Evolutionary conservation across 192 early-diverging fungal species (phyloP), one percentile per base, ranked within the genome.

Genomic region (Mortierella claussenii): DNA sequence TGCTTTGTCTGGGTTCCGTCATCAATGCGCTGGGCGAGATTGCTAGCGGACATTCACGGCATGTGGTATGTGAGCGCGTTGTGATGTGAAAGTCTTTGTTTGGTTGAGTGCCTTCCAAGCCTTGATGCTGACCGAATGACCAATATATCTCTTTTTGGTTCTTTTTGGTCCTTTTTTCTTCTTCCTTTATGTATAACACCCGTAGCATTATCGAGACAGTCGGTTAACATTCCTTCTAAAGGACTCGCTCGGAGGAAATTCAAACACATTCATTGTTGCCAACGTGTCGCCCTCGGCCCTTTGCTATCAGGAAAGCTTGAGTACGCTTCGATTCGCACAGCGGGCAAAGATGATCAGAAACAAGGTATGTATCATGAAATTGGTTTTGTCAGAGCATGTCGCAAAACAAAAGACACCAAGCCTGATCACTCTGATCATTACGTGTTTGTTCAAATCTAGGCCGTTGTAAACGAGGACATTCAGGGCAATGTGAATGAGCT

Each of bases 21-120:
- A 94, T 96, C 69, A 91, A 94, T 66, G 92, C 94, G 11, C 83
- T 96, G 18, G 88, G 86, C 23, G 90, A 89, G 27, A 79, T 87
- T 24, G 78, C 75, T 26, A 84, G 78, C 47, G 89, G 87, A 33
- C 86, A 83, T 42, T 80, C 80, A 12, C 81, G 89, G 8, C 88
- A 89, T 46, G 87, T 88, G 64, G 81, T 75, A 76, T 21, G 60
- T 26, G 6, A 20, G 15, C 11, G n/a, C 4, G 24, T 17, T 42
- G 40, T 17, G 8, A 42, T 42, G 17, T 11, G 17, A 42, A 42
- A 42, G 8, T 8, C 40, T 11, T 42, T 42, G 10, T 26, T 17
- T 40, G 6, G 11, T 42, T 32, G 6, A 40, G 37, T 40, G 13
- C 13, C 7, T 40, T 40, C 13, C 13, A 40, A 10, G 37, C 37